Evolutionary conservation across 345 rosid species (phyloP).

Genomic region (Dipteronia sinensis): DNA sequence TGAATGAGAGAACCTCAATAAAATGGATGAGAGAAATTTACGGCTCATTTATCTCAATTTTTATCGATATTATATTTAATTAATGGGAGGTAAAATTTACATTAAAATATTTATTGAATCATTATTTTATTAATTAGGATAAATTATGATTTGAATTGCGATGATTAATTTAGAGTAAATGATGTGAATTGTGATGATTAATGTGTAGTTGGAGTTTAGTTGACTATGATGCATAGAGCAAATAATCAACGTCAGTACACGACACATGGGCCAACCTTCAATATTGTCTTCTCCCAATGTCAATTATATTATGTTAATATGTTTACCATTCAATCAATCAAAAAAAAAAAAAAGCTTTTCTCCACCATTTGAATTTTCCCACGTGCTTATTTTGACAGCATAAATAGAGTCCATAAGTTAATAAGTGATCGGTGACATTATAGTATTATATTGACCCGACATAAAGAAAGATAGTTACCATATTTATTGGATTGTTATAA

Average conservation of each 20-base stretch:
- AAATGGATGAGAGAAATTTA: no score
- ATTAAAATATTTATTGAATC: no score
- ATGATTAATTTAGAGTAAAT: neutral
- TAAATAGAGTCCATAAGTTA: neutral
- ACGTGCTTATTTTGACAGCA: neutral
- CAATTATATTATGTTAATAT: neutral
- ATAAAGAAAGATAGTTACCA: no score
- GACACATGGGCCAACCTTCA: conserved; percentile 7
- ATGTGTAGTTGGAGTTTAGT: neutral
- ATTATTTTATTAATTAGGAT: neutral
- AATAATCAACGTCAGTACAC: neutral
- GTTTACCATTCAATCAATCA: neutral
- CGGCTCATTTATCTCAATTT: no score
- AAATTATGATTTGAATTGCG: neutral
- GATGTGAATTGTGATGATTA: neutral
- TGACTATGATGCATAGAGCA: neutral
- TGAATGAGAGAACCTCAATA: no score
- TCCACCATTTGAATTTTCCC: neutral
- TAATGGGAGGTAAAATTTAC: neutral
- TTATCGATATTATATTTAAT: neutral
- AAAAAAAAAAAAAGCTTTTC: neutral
- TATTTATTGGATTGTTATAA: no score
- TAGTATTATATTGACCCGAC: no score
- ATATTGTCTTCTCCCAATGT: neutral
- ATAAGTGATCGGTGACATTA: neutral